phyloP scores from a whole-genome alignment of 768 basidiomycete genomes.

The Collybia sp. region DNA sequence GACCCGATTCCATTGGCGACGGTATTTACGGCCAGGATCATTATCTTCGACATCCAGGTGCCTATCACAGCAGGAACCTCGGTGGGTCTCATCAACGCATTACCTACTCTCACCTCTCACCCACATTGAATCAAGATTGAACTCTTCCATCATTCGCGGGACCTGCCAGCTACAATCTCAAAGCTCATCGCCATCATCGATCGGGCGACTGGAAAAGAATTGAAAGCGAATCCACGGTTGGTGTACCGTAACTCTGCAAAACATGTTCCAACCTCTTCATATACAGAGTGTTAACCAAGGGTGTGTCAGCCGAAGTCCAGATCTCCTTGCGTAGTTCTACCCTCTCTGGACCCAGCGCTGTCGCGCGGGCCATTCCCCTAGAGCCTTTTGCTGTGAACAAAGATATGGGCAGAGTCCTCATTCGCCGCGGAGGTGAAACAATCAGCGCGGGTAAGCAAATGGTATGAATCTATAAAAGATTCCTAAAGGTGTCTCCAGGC shows the following conservation, averaged over 20 bases:
- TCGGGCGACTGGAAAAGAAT: constrained; percentile 64
- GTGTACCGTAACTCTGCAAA: constrained; percentile 11
- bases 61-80: constrained; percentile 87
- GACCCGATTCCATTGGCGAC: constrained; percentile 74
- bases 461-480: constrained; percentile 1
- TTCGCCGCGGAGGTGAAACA: constrained; percentile 89
- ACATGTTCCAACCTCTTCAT: background rate
- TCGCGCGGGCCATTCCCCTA: constrained; percentile 66
- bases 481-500: constrained; percentile 19
- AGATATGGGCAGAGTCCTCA: constrained; percentile 90
- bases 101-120: background rate
- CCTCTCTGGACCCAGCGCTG: constrained; percentile 38
- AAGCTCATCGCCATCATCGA: constrained; percentile 80
- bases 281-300: constrained; percentile 78
- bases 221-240: constrained; percentile 80
- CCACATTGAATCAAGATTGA: constrained; percentile 71
- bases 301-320: constrained; percentile 80
- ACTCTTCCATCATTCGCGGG: constrained; percentile 90
- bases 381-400: constrained; percentile 88
- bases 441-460: constrained; percentile 74
- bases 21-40: constrained; percentile 79
- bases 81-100: constrained; percentile 33
- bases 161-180: constrained; percentile 85
- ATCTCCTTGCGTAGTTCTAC: constrained; percentile 63
- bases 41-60: constrained; percentile 88